Base-by-base conservation (phyloP, 2,329 filamentous ascomycete genomes). In the Talaromyces sp. region DNA sequence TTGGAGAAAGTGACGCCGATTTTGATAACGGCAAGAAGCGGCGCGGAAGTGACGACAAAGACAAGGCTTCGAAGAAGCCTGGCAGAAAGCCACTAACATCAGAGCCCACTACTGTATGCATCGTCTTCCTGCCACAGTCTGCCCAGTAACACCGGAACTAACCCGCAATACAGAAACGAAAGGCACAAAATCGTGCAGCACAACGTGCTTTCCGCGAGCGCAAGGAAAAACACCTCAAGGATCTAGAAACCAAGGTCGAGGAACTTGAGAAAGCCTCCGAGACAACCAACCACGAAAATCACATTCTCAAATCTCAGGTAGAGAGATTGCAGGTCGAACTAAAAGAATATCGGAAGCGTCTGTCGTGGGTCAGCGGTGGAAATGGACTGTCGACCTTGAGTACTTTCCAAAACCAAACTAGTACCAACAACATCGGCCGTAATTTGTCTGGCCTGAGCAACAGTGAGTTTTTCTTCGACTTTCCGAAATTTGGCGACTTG, bases 1-100 rank as follows among this genome's bases (percentile, higher is more conserved):
- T 74, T n/a, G 77, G 76, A 40, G 87, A 91, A 6, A 87, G 79
- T 8, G 86, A 90, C 12, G 87, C 79, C 7, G 80, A 87, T 1
- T 89, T 90, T 5, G 89, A 83, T n/a, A 80, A 79, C 31, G 83
- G 83, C 52, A 86, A 86, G 67, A 86, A 87, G 62, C 86, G 92
- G 66, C 86, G 90, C 63, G 92, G 96, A 76, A 87, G 89, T 62
- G 88, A 92, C 61, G 91, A 93, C 52, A 96, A 95, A 78, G 62
- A 63, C 14, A 63, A 63, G 60, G 83, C 88, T 51, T 87, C 91
- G 28, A 98, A 98, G 86, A 99, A 98, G 79, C 94, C 95, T 4
- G 95, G 95, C 57, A 87, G 95, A 65, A 99, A 99, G 82, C 95
- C 94, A 23, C 82, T 98, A 70, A 98, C 92, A 55, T 96, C 91